Percentiles rank a stretch among this genome's conserved stretches.
These are phyloP conservation scores for Diaporthe sp. DNA, from an alignment of 2,329 filamentous ascomycete species.

Conservation along the genomic window DNA sequence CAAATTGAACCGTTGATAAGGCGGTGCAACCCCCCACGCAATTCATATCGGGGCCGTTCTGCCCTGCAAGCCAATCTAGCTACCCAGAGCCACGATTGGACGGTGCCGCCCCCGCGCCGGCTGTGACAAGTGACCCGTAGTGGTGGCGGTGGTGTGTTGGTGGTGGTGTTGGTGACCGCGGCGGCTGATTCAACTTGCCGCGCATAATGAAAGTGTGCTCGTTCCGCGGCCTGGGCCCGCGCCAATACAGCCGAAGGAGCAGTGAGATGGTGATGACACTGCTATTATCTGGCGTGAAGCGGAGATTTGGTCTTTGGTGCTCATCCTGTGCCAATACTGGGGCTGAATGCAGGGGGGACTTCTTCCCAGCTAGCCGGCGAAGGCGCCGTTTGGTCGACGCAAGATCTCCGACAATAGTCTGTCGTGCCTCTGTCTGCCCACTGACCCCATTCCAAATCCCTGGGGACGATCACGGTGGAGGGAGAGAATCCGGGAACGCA, in stretches of 20 bases:
- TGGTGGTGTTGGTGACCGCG: conserved; percentile 23
- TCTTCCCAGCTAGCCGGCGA: conserved; percentile 16
- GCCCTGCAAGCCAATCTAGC: conserved; percentile 8
- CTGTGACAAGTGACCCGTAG: conserved; percentile 1
- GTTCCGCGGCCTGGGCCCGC: conserved; percentile 9
- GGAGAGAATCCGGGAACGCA: conserved; percentile 7
- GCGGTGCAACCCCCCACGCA: conserved; percentile 25
- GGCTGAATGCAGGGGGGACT: conserved; percentile 20
- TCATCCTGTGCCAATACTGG: conserved; percentile 12
- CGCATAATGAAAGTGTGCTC: conserved; percentile 16
- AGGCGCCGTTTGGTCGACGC: conserved; percentile 13
- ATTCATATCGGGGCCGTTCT: conserved; percentile 16
- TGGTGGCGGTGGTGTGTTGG: conserved; percentile 3
- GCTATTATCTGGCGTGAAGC: neutral
- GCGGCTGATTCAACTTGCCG: conserved; percentile 27
- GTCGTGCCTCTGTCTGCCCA: neutral
- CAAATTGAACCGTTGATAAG: conserved; percentile 28
- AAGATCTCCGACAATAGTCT: neutral
- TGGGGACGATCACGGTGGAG: conserved; percentile 18
- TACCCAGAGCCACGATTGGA: conserved; percentile 6
- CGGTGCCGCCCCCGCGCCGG: neutral
- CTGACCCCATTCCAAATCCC: conserved; percentile 7
- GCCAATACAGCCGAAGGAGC: conserved; percentile 16
- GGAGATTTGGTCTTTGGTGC: conserved; percentile 23
- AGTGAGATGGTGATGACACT: neutral